Base-by-base conservation (phyloP, 805 yeast species). In the Diddensiella caesifluorescens region DNA sequence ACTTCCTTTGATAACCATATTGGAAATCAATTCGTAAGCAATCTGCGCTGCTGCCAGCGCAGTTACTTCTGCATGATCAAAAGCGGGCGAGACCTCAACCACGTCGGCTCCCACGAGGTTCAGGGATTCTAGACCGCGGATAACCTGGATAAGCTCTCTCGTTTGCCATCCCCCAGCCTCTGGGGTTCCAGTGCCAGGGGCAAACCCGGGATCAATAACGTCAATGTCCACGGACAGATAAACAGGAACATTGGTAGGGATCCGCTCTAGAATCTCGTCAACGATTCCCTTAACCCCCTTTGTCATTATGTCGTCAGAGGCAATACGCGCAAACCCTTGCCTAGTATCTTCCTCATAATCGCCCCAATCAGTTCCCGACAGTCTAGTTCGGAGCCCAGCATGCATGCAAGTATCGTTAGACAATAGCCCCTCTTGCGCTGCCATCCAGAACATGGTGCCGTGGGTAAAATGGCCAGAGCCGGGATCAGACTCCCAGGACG, bases 381-480 rank as follows among this genome's bases (percentile, higher is more conserved):
- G 63, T 57, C 87, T 74, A 1, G 94, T 82, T 52, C 94, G 72
- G 35, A 84, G 62, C 0, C 94, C 94, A 19, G 84, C 82, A 56
- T 85, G 94, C 32, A 82, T 68, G 54, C 84, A 82, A 38, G 73
- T 62, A 37, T 67, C 65, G 23, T 76, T 65, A 42, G 68, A 54
- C 23, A 82, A 60, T 39, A 83, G 64, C 0, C 84, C 88, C 56
- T 85, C 94, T 44, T 80, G 69, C 13, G 61, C 53, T 4, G 90
- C 90, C 70, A 80, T 73, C 92, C 92, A 84, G 28, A 85, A 68
- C 89, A 85, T 83, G 4, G 92, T 79, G 4, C 95, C 95, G 56
- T 85, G 95, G 31, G 83, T 85, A 60, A 81, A 73, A 38, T 79
- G 77, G 54, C 70, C 74, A 5, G 41, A 38, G 19, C 85, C 51